A percentile compares a stretch with the other conserved stretches of the same genome.
Conservation (phyloP, 2,329 filamentous ascomycete species). For the Fusarium continuum region DNA sequence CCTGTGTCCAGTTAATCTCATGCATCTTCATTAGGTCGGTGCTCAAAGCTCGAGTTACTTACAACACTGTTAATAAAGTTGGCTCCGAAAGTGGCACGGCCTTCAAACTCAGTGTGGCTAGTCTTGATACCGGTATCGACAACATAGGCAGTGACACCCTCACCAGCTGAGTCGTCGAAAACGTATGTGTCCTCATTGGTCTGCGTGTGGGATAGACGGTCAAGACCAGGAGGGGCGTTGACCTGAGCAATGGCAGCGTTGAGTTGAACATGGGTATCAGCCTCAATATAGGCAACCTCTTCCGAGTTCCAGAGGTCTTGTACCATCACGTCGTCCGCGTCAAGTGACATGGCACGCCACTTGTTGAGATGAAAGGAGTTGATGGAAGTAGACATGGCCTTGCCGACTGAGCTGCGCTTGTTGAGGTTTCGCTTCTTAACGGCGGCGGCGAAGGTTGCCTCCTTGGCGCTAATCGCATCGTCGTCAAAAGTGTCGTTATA, state of each 20-base stretch:
- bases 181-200: slow-evolving; percentile 49
- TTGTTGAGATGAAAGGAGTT: slow-evolving; percentile 57
- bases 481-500: slow-evolving; percentile 65
- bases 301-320: slow-evolving; percentile 57
- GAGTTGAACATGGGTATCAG: slow-evolving; percentile 59
- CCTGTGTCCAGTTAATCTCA: slow-evolving; percentile 37
- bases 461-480: slow-evolving; percentile 59
- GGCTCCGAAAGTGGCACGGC: slow-evolving; percentile 61
- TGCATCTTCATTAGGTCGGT: neutral
- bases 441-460: slow-evolving; percentile 57
- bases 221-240: slow-evolving; percentile 63
- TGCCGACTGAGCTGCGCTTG: slow-evolving; percentile 60
- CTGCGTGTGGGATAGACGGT: slow-evolving; percentile 59
- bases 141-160: slow-evolving; percentile 68
- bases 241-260: slow-evolving; percentile 59
- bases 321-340: slow-evolving; percentile 61
- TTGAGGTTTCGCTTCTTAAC: slow-evolving; percentile 66
- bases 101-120: slow-evolving; percentile 65
- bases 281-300: slow-evolving; percentile 64
- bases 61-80: slow-evolving; percentile 61
- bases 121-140: slow-evolving; percentile 71
- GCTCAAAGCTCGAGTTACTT: slow-evolving; percentile 40
- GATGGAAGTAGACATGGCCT: slow-evolving; percentile 58
- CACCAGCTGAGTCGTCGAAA: slow-evolving; percentile 62
- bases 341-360: slow-evolving; percentile 64